Base-by-base conservation (phyloP, 345 rosid genomes). In the Euclidium syriacum region DNA sequence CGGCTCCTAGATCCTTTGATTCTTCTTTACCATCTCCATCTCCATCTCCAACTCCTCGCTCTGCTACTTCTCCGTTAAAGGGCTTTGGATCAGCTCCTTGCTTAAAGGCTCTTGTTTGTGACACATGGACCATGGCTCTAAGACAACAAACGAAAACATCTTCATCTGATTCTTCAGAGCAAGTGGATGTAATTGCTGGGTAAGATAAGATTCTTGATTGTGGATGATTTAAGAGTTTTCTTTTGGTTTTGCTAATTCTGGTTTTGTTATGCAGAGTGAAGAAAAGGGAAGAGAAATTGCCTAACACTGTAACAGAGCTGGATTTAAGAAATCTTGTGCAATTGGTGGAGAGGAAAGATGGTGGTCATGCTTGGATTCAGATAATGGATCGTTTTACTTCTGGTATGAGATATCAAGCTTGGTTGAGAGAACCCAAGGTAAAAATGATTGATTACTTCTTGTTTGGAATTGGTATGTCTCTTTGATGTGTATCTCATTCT, bases 401-500 rank as follows among this genome's bases (percentile, higher is more conserved):
- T 42, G 79, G 74, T 48, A 79, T 88, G 91, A 70, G 62, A 44
- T 91, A 84, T 70, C 85, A 84, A 61, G 94, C 96, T 54, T 84
- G 91, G 87, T 62, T 80, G 46, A 81, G 98, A 70, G 95, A 87
- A 56, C 82, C 83, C 15, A 71, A 79, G 84, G 91, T 83, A 68
- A 16, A n/a, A 17, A 29, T 5, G 33, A 29, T 9, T 29, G n/a
- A n/a, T 29, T 6, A 29, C 7, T 29, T 10, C 30, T 40, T 36
- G 54, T 30, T 50, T 14, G n/a, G n/a, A n/a, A n/a, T 54, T 64
- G 15, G 16, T 20, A 1, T 64, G 47, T 3, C 5, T 36, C 11
- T 52, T 5, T 26, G 24, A 52, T 44, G 38, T 25, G n/a, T 36
- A 34, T 20, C 29, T 22, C 8, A 41, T 53, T 15, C 11, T 48